Conservation (phyloP, 495 filamentous ascomycete species). For the Acidiella bohemica region DNA sequence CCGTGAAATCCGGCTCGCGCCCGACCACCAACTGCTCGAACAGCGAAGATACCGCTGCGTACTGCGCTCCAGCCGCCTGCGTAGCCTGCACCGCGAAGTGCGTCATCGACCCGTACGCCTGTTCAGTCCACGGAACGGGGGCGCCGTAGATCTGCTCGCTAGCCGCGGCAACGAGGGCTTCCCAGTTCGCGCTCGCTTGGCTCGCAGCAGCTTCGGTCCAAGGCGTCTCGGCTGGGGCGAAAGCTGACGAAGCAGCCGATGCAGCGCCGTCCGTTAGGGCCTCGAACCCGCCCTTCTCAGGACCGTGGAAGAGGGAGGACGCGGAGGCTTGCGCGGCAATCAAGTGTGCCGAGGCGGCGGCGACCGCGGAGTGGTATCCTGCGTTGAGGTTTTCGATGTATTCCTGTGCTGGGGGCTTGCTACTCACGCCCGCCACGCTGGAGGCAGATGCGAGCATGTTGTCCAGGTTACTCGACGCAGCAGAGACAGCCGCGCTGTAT, state of each 20-base stretch:
- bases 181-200: slow-evolving; percentile 50
- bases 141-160: slow-evolving; percentile 62
- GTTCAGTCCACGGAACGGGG: slow-evolving; percentile 50
- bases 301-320: slow-evolving; percentile 29
- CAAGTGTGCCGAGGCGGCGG: slow-evolving; percentile 35
- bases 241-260: slow-evolving; percentile 28
- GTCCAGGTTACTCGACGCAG: slow-evolving; percentile 38
- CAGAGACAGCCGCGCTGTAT: slow-evolving; percentile 34
- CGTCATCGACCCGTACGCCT: slow-evolving; percentile 28
- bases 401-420: not conserved
- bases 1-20: slow-evolving; percentile 69
- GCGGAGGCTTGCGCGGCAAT: slow-evolving; percentile 19
- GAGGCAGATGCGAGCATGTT: slow-evolving; percentile 29
- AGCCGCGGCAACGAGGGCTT: slow-evolving; percentile 49
- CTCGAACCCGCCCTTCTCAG: slow-evolving; percentile 29
- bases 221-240: slow-evolving; percentile 35
- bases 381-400: slow-evolving; percentile 36
- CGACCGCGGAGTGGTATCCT: slow-evolving; percentile 35
- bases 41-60: slow-evolving; percentile 53
- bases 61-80: slow-evolving; percentile 43
- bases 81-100: slow-evolving; percentile 37
- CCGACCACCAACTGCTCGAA: slow-evolving; percentile 65
- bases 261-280: slow-evolving; percentile 33
- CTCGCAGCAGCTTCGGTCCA: slow-evolving; percentile 36
- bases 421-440: slow-evolving; percentile 22